Evolutionary conservation across 805 yeast genomes (phyloP), one percentile per base, ranked within the genome.

Genomic region (Geotrichum ghanense): DNA sequence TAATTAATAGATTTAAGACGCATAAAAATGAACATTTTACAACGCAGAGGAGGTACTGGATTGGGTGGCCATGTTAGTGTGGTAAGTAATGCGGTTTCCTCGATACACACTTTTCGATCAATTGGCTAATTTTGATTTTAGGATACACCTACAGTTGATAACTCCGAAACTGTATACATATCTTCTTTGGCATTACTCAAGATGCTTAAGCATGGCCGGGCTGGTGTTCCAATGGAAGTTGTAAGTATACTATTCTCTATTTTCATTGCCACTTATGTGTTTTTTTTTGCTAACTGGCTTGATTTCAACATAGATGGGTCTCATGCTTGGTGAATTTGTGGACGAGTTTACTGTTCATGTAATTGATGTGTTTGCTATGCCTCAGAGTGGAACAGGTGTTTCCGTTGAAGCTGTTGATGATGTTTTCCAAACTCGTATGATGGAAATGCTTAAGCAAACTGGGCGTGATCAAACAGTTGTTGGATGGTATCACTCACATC

Each of bases 401-500:
- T 83, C 95, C 49, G 99, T 92, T 49, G 98, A 92, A 65, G 98
- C 99, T 1, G 98, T 92, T 26, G 99, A 94, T 64, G 97, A 94
- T 64, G 97, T 94, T 44, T 92, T 92, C 70, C 98, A 92, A 66
- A 89, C 97, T 2, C 85, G 82, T 63, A 94, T 92, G 98, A 92
- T 92, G 98, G 99, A 92, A 62, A 92, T 92, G 98, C 75, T 92
- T 60, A 81, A 84, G 67, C 98, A 92, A 65, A 92, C 98, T 0
- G 99, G 99, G n/a, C 76, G 99, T 65, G 97, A 89, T 67, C 95
- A 92, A 64, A 88, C 86, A 86, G 98, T 92, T 46, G 99, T 92
- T 44, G 99, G 99, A 26, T 92, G 99, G 99, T 92, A 92, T 70
- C 99, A 92, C 64, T 89, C 97, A 12, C 98, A 92, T 68, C 98